These are phyloP conservation scores for Amoebophrya sp. DNA, from an alignment of 169 alveolate genomes.

Conservation along the genomic window DNA sequence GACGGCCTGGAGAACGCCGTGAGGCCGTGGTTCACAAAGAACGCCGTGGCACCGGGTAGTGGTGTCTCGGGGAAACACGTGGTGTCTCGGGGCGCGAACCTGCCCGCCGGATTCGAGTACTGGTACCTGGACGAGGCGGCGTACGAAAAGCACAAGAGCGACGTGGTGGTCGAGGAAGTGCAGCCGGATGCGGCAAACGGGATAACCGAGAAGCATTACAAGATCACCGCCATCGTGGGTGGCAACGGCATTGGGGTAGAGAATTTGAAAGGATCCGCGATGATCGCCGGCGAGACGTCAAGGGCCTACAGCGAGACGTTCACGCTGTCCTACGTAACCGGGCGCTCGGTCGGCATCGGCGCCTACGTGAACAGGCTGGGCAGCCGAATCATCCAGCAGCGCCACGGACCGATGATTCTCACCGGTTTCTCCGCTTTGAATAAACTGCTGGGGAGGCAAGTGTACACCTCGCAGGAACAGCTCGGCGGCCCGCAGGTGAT, in stretches of 20 bases:
- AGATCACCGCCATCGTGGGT: neutral
- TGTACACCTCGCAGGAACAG: constrained; percentile 65
- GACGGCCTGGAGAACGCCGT: constrained; percentile 43
- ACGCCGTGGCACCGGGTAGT: neutral
- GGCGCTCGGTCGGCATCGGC: constrained; percentile 72
- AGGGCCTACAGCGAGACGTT: constrained; percentile 60
- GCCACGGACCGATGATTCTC: constrained; percentile 51
- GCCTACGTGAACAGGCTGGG: constrained; percentile 68
- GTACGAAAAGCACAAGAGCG: constrained; percentile 24
- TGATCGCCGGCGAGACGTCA: constrained; percentile 73
- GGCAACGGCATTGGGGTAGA: constrained; percentile 59
- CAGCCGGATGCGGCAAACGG: constrained; percentile 20
- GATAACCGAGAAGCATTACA: neutral
- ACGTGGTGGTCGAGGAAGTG: constrained; percentile 40
- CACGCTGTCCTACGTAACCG: constrained; percentile 64
- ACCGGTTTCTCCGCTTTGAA: constrained; percentile 71
- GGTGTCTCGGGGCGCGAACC: neutral
- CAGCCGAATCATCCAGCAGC: constrained; percentile 61
- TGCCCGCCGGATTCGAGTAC: constrained; percentile 18
- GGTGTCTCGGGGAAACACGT: neutral
- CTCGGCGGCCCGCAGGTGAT: constrained; percentile 70
- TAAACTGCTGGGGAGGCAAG: constrained; percentile 58
- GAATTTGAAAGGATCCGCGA: constrained; percentile 59
- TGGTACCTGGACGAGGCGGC: constrained; percentile 18
- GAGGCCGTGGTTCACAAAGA: constrained; percentile 18